These are phyloP conservation scores for Chaetomiaceae sp. DNA, from an alignment of 2,329 filamentous ascomycete genomes.

Conservation along the genomic window DNA sequence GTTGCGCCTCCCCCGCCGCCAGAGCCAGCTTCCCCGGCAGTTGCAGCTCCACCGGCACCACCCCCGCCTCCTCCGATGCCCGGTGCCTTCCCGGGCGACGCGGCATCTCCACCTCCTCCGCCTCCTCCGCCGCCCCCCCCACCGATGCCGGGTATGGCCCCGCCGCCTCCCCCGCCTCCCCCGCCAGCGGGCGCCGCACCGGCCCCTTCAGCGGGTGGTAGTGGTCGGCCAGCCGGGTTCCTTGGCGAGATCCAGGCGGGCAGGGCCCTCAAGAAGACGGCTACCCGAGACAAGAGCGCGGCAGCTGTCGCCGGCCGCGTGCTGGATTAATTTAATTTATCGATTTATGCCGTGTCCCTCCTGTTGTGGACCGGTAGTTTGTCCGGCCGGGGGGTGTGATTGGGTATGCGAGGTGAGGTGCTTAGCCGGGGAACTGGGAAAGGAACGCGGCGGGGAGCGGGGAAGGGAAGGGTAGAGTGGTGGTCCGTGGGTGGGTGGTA, in stretches of 20 bases:
- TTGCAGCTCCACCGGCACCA: slow-evolving; percentile 30
- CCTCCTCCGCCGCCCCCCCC: slow-evolving; percentile 34
- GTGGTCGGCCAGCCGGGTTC: slow-evolving; percentile 56
- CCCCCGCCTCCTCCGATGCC: slow-evolving; percentile 29
- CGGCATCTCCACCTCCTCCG: neutral
- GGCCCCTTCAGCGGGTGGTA: slow-evolving; percentile 32
- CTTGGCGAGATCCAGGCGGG: slow-evolving; percentile 81
- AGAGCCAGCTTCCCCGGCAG: slow-evolving; percentile 33
- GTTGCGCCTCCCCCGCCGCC: slow-evolving; percentile 38
- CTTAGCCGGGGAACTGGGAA: neutral
- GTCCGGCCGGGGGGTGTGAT: neutral
- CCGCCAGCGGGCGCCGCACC: slow-evolving; percentile 40
- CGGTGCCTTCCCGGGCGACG: slow-evolving; percentile 8
- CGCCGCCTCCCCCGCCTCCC: slow-evolving; percentile 45
- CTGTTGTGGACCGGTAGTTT: neutral
- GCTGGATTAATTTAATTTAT: slow-evolving; percentile 46
- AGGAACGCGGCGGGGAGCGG: neutral
- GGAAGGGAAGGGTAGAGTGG: neutral
- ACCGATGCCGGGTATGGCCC: slow-evolving; percentile 36
- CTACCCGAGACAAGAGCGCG: slow-evolving; percentile 80
- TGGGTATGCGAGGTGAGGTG: neutral
- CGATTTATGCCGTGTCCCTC: slow-evolving; percentile 16
- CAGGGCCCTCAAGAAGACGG: slow-evolving; percentile 74
- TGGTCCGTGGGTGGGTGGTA: neutral
- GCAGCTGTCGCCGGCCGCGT: slow-evolving; percentile 74